Percentiles rank a stretch among this genome's conserved stretches.
Conservation (phyloP, 371 early-diverging fungal species). For the Actinomortierella ambigua region DNA sequence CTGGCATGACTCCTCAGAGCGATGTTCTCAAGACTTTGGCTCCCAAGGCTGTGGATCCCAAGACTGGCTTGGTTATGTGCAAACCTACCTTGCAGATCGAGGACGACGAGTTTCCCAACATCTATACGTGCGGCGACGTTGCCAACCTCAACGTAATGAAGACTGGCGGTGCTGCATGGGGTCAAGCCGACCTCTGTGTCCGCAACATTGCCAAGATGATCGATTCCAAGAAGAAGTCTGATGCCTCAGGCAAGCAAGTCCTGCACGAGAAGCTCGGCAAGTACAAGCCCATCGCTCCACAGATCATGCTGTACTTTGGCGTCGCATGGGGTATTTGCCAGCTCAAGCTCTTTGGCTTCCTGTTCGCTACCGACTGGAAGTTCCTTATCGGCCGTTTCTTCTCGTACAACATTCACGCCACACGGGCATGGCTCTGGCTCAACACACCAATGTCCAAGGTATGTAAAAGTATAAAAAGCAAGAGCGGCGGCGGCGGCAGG, state of each 20-base stretch:
- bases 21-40: slow-evolving; percentile 51
- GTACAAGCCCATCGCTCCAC: slow-evolving; percentile 23
- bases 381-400: slow-evolving; percentile 30
- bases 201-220: slow-evolving; percentile 44
- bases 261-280: slow-evolving; percentile 3
- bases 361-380: slow-evolving; percentile 15
- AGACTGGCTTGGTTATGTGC: slow-evolving; percentile 57
- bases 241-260: background rate
- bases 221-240: slow-evolving; percentile 4
- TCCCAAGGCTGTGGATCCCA: slow-evolving; percentile 50
- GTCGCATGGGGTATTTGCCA: slow-evolving; percentile 24
- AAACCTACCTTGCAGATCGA: slow-evolving; percentile 69
- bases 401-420: slow-evolving; percentile 28
- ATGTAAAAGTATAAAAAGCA: too few relatives aligned
- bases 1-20: slow-evolving; percentile 69
- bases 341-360: slow-evolving; percentile 18
- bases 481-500: too few relatives aligned
- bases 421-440: slow-evolving; percentile 34
- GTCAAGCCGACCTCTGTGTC: slow-evolving; percentile 20
- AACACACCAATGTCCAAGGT: slow-evolving; percentile 18
- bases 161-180: slow-evolving; percentile 41
- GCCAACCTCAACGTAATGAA: slow-evolving; percentile 54
- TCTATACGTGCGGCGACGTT: slow-evolving; percentile 74
- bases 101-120: slow-evolving; percentile 62
- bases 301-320: slow-evolving; percentile 36